Evolutionary conservation across 345 rosid genomes (phyloP), one percentile per base, ranked within the genome.

Genomic region (Populus tremula): DNA sequence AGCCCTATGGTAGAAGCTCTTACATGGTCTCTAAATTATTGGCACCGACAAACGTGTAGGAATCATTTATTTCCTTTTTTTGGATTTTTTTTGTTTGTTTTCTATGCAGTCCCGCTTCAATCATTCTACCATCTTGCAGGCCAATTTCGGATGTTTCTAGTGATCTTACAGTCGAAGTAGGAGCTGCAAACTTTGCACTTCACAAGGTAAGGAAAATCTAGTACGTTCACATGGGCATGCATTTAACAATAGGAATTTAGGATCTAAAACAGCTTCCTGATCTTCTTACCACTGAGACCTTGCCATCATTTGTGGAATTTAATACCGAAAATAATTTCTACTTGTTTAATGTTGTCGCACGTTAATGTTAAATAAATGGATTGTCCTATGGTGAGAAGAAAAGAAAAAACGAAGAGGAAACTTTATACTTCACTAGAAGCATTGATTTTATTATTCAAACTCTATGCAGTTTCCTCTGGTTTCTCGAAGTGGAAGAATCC

Each of bases 111-210:
- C 56, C 27, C 33, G 61, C 20, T 71, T 64, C 53, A 77, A 71
- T 36, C 65, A 76, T 75, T 75, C 64, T 18, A 73, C 76, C 75
- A 68, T 83, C 67, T 85, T 77, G 89, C 94, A 93, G 99, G 99
- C 98, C 98, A 33, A 90, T 93, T 76, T 92, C 98, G 3, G 98
- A 96, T 63, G 98, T 96, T 74, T 93, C 96, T 20, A 96, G 99
- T 78, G 99, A 96, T 84, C 94, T 96, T 31, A 90, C 88, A 1
- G 78, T 96, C 27, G 96, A 93, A 79, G 91, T 96, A 27, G 98
- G 98, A 86, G 84, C 87, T 33, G 91, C 98, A 1, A 93, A 79
- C 86, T 93, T 96, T 84, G 85, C 94, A 41, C 96, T 96, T 82
- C 99, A 96, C 74, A 93, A 93, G 95, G 99, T 92, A 89, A 70